These are phyloP conservation scores for Gryganskiella cystojenkinii DNA, from an alignment of 192 early-diverging fungal species.

Conservation along the genomic window DNA sequence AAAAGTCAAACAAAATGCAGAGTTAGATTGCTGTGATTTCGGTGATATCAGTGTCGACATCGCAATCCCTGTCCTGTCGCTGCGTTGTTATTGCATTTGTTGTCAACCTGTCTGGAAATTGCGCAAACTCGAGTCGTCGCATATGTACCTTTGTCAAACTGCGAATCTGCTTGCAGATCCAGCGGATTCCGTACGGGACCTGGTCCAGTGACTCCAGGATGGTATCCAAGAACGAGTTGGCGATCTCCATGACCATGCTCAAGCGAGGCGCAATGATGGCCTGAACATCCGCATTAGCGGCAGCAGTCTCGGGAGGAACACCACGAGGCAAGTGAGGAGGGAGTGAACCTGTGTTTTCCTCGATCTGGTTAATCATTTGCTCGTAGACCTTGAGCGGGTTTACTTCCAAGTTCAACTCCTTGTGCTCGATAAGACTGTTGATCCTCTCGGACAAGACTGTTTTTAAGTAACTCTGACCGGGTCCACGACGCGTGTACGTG, in stretches of 20 bases:
- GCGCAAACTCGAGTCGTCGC: too few species aligned
- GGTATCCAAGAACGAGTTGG: slow-evolving; percentile 85
- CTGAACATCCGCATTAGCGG: slow-evolving; percentile 84
- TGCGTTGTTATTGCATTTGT: too few species aligned
- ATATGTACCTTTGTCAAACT: slow-evolving; percentile 86
- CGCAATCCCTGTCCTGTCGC: too few species aligned
- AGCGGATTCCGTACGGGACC: slow-evolving; percentile 96
- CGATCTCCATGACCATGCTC: slow-evolving; percentile 86
- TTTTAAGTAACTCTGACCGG: slow-evolving; percentile 94
- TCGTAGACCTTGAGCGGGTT: slow-evolving; percentile 94
- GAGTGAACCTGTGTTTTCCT: slow-evolving; percentile 67
- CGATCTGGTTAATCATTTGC: slow-evolving; percentile 83
- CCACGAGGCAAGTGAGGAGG: slow-evolving; percentile 76
- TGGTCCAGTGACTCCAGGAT: slow-evolving; percentile 85
- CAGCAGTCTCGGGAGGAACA: slow-evolving; percentile 85
- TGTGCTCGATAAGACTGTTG: slow-evolving; percentile 79
- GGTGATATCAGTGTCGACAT: too few species aligned
- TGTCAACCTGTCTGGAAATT: too few species aligned
- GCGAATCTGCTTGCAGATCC: slow-evolving; percentile 98
- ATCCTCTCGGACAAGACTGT: slow-evolving; percentile 85
- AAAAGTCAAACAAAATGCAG: neutral
- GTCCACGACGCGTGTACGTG: slow-evolving; percentile 93
- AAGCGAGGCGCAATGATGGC: slow-evolving; percentile 86
- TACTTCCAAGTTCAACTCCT: slow-evolving; percentile 91
- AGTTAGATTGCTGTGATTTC: neutral